Base-by-base conservation (phyloP, 2,329 filamentous ascomycete genomes). In the Escovopsis weberi region DNA sequence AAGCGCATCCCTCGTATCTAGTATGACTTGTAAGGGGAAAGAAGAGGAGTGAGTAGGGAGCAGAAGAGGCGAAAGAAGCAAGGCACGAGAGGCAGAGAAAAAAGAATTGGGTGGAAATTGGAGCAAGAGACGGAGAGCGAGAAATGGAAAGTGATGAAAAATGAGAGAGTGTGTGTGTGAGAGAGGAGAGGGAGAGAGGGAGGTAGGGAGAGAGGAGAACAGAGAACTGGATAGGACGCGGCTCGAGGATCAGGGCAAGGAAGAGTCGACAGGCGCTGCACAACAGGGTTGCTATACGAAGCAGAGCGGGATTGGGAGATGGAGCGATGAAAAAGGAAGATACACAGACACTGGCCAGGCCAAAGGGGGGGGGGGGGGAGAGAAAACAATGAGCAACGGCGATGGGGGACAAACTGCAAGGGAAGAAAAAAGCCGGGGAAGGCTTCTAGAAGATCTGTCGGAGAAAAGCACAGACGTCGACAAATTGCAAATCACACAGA, bases 391-490 rank as follows among this genome's bases (percentile, higher is more conserved):
- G 26, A 28, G 26, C 26, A 28, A 28, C 26, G 26, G 26, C 26
- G 26, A 28, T 6, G 26, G 26, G 26, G 26, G n/a, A n/a, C n/a
- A n/a, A n/a, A n/a, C n/a, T n/a, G n/a, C 38, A 40, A 37, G 35
- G 40, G 33, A 28, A 26, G 33, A n/a, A 42, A 40, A 39, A 39
- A 46, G 39, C 43, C 40, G 40, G 44, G 44, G 42, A 47, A 45
- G 44, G 42, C 46, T 47, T 47, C 46, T 47, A 47, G 46, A 47
- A 47, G 43, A 46, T 46, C 44, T 46, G 45, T 47, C 45, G 45
- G 45, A 47, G 45, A 47, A 47, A 45, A 47, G 42, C 37, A 26
- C 39, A 43, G 44, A 33, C 36, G 37, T 28, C 37, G 41, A 37
- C 28, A 43, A 39, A 43, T 38, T 43, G 37, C 18, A 18, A 42